Conservation (phyloP, 1,139 yeast genomes). For the Saccharomycopsis hybrid region DNA sequence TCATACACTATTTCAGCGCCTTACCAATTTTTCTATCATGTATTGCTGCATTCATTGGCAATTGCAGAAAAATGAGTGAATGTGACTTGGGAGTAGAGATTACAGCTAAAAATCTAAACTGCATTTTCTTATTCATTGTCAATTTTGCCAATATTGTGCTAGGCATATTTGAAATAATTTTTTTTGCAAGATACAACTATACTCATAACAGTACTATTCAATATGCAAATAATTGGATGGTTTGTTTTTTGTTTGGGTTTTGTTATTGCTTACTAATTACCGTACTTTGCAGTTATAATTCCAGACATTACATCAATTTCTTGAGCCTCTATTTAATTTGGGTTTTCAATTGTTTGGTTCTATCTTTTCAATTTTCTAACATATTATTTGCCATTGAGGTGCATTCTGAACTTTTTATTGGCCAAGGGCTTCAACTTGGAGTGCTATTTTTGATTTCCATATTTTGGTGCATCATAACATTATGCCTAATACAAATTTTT, state of each 20-base stretch:
- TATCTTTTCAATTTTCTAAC: slow-evolving; percentile 12
- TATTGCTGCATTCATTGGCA: neutral
- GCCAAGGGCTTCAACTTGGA: slow-evolving; percentile 8
- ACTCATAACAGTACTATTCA: neutral
- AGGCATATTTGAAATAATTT: slow-evolving; percentile 13
- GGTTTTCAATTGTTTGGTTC: slow-evolving; percentile 4
- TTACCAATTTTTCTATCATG: slow-evolving; percentile 2
- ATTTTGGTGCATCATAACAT: slow-evolving; percentile 1
- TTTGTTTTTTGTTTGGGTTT: slow-evolving; percentile 12
- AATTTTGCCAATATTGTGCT: slow-evolving; percentile 11
- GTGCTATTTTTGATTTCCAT: slow-evolving; percentile 9
- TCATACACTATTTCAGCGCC: slow-evolving; percentile 8
- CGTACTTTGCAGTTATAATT: slow-evolving; percentile 8
- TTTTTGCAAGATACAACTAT: slow-evolving; percentile 2
- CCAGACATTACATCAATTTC: slow-evolving; percentile 5
- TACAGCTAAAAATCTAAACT: neutral
- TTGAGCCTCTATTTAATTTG: slow-evolving; percentile 8
- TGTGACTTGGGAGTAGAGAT: slow-evolving; percentile 9
- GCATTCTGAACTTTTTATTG: neutral
- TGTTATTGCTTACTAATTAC: slow-evolving; percentile 10
- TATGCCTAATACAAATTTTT: slow-evolving; percentile 10
- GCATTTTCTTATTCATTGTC: slow-evolving; percentile 3
- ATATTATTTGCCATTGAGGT: slow-evolving; percentile 1
- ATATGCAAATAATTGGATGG: slow-evolving; percentile 7
- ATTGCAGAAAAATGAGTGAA: slow-evolving; percentile 4